These are phyloP conservation scores for Aspergillus ostianus DNA, from an alignment of 495 filamentous ascomycete species.

Conservation along the genomic window DNA sequence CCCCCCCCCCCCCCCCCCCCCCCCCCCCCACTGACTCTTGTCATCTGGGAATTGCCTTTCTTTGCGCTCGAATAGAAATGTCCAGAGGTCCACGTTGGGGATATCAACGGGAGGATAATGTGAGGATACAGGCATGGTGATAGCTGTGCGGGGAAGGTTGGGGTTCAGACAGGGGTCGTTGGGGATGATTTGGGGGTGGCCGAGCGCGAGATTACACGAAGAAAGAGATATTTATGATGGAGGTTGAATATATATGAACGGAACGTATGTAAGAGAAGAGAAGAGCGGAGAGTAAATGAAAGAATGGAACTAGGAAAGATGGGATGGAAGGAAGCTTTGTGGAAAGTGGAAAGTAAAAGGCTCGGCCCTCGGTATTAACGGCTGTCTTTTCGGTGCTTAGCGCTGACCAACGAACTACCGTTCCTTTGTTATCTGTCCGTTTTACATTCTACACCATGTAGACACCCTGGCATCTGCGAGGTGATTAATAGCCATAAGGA, in stretches of 20 bases:
- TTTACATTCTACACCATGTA: too few relatives aligned
- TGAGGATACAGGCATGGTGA: constrained; percentile 42
- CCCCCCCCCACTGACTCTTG: constrained; percentile 38
- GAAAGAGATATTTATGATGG: neutral
- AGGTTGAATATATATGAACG: neutral
- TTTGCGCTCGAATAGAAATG: constrained; percentile 75
- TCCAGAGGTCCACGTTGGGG: constrained; percentile 63
- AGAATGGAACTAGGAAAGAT: neutral
- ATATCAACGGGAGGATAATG: constrained; percentile 37
- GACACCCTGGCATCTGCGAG: too few relatives aligned
- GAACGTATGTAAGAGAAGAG: neutral
- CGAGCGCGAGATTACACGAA: neutral
- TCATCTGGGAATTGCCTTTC: constrained; percentile 63
- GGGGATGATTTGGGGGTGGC: neutral
- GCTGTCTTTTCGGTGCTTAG: too few relatives aligned
- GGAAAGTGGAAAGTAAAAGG: neutral
- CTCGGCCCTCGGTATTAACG: neutral
- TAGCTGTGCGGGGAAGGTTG: constrained; percentile 21
- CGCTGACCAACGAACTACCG: too few relatives aligned
- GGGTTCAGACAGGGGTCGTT: neutral
- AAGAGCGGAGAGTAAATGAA: neutral
- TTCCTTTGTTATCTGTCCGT: too few relatives aligned
- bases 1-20: too few relatives aligned
- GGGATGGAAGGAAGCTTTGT: neutral
- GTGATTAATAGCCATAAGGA: too few relatives aligned